phyloP scores from a whole-genome alignment of 306 rosid species.

The Sicyos edulis region DNA sequence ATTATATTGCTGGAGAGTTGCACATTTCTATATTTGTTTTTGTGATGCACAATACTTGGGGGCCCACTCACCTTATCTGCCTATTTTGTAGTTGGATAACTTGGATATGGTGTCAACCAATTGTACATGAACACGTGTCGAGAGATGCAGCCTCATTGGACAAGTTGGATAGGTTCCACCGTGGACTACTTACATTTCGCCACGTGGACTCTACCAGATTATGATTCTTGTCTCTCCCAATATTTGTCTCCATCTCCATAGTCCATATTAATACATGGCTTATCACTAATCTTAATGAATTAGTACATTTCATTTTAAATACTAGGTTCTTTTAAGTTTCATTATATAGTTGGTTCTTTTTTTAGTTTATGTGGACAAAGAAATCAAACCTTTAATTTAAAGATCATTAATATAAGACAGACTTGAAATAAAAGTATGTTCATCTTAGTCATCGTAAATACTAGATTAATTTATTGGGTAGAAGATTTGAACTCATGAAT shows the following conservation, averaged over 20 bases:
- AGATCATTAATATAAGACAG: no score
- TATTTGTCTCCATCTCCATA: background rate
- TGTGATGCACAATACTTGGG: constrained; percentile 46
- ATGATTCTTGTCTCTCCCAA: background rate
- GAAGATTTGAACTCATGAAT: no score
- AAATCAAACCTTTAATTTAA: no score
- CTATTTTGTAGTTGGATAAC: constrained; percentile 59
- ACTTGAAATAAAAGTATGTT: no score
- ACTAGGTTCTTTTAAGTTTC: no score
- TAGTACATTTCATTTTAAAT: no score
- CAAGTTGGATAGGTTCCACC: constrained; percentile 58
- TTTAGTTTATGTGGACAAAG: no score
- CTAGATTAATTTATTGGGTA: no score
- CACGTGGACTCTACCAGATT: constrained; percentile 41
- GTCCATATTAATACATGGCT: no score
- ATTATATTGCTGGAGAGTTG: background rate
- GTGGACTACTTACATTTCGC: constrained; percentile 24
- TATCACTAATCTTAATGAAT: no score
- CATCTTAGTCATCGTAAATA: no score
- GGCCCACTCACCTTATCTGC: constrained; percentile 49
- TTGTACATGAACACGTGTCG: background rate
- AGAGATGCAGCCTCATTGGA: constrained; percentile 9
- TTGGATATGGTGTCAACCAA: constrained; percentile 51
- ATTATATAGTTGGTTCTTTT: no score
- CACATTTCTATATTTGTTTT: constrained; percentile 24